Evolutionary conservation across 108 stramenopile genomes (phyloP).

Genomic region (Nitzschia sp.): DNA sequence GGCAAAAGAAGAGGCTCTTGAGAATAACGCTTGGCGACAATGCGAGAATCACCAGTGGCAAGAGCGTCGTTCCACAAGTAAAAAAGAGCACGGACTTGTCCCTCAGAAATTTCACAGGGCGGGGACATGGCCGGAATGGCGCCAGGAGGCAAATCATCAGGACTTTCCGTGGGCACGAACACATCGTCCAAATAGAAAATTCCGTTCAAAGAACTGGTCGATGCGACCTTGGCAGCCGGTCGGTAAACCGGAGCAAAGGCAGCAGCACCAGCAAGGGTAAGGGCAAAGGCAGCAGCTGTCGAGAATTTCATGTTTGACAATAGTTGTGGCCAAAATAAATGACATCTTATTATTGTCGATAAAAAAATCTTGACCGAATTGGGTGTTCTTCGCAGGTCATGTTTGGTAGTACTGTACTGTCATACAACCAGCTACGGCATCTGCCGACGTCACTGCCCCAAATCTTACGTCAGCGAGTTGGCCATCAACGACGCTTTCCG

Average conservation of each 20-base stretch:
- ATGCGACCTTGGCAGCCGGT: neutral
- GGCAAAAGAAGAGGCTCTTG: slow-evolving; percentile 55
- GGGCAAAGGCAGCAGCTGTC: neutral
- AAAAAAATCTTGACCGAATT: too few relatives aligned
- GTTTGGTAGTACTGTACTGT: too few relatives aligned
- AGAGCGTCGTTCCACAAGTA: slow-evolving; percentile 70
- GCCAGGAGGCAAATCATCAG: slow-evolving; percentile 2
- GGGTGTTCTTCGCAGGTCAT: too few relatives aligned
- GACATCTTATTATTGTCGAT: too few relatives aligned
- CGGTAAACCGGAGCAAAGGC: slow-evolving; percentile 16
- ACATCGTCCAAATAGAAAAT: slow-evolving; percentile 12
- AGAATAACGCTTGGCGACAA: slow-evolving; percentile 58
- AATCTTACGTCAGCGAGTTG: too few relatives aligned
- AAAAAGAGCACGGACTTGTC: slow-evolving; percentile 67
- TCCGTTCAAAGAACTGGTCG: slow-evolving; percentile 7
- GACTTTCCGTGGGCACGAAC: neutral
- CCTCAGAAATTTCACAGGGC: slow-evolving; percentile 29
- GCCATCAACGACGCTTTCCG: too few relatives aligned
- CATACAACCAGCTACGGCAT: too few relatives aligned
- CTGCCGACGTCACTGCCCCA: too few relatives aligned
- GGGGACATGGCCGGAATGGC: slow-evolving; percentile 12
- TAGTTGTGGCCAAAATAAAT: neutral
- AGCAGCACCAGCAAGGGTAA: slow-evolving; percentile 14
- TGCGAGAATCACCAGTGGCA: slow-evolving; percentile 57
- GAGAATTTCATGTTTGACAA: slow-evolving; percentile 19